These are phyloP conservation scores for Aspergillus avenaceus DNA, from an alignment of 495 filamentous ascomycete species.

Conservation along the genomic window DNA sequence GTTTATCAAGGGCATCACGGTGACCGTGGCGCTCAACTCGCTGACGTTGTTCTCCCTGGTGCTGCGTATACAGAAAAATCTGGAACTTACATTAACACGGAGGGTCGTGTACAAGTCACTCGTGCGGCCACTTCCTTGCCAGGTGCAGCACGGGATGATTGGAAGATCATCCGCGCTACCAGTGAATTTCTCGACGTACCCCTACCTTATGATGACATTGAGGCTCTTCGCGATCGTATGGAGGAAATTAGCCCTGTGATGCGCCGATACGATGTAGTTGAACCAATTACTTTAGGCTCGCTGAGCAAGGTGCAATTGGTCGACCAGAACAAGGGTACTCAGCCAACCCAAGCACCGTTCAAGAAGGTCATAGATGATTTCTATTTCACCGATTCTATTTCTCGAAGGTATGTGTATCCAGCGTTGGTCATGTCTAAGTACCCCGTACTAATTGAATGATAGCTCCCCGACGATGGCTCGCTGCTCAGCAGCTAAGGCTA, in stretches of 20 bases:
- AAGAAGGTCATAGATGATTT: slow-evolving; percentile 89
- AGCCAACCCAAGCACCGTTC: slow-evolving; percentile 61
- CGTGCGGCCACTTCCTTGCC: slow-evolving; percentile 79
- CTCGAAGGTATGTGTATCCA: slow-evolving; percentile 65
- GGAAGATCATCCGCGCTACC: slow-evolving; percentile 93
- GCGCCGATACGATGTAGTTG: slow-evolving; percentile 84
- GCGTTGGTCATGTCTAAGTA: slow-evolving; percentile 4
- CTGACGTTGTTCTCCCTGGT: slow-evolving; percentile 89
- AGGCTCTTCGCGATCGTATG: slow-evolving; percentile 85
- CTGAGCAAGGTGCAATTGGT: slow-evolving; percentile 88
- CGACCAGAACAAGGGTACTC: slow-evolving; percentile 87
- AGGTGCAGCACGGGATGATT: slow-evolving; percentile 89
- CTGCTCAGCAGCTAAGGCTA: slow-evolving; percentile 79
- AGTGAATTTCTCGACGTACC: slow-evolving; percentile 86
- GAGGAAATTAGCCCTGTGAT: slow-evolving; percentile 88
- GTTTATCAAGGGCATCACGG: slow-evolving; percentile 98
- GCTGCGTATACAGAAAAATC: slow-evolving; percentile 96
- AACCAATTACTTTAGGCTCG: slow-evolving; percentile 63
- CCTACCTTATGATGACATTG: slow-evolving; percentile 89
- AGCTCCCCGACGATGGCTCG: slow-evolving; percentile 97
- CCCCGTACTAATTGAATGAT: slow-evolving; percentile 25
- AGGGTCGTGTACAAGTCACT: slow-evolving; percentile 90
- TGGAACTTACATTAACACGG: slow-evolving; percentile 96
- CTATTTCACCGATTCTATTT: slow-evolving; percentile 95
- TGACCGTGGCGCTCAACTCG: slow-evolving; percentile 85